Evolutionary conservation across 352 stramenopile genomes (phyloP).

Genomic region (Hyaloperonospora brassicae): DNA sequence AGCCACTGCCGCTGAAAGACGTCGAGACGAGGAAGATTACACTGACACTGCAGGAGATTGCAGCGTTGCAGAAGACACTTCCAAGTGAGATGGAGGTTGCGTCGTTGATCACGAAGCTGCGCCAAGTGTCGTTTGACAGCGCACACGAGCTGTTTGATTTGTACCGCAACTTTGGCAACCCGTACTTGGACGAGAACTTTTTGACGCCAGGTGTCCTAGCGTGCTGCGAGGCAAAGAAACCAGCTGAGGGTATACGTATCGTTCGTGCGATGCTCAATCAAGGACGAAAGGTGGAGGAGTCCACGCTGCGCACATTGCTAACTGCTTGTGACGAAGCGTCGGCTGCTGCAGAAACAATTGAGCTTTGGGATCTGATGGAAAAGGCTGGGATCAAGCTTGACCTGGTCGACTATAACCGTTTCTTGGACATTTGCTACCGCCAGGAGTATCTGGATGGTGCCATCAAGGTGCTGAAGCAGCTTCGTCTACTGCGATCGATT

Average conservation of each 20-base stretch:
- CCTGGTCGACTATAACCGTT: slow-evolving; percentile 53
- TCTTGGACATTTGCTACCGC: slow-evolving; percentile 74
- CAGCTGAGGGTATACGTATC: slow-evolving; percentile 63
- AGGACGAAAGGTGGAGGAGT: slow-evolving; percentile 72
- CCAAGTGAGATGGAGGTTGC: slow-evolving; percentile 61
- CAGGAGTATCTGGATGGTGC: slow-evolving; percentile 72
- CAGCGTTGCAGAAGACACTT: slow-evolving; percentile 63
- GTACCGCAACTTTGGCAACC: slow-evolving; percentile 82
- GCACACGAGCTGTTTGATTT: slow-evolving; percentile 76
- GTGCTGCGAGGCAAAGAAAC: slow-evolving; percentile 72
- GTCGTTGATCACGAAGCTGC: slow-evolving; percentile 46
- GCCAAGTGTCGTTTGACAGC: slow-evolving; percentile 63
- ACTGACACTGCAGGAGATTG: slow-evolving; percentile 64
- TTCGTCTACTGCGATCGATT: slow-evolving; percentile 53
- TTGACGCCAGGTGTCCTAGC: slow-evolving; percentile 68
- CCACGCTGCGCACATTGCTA: slow-evolving; percentile 63
- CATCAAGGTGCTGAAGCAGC: slow-evolving; percentile 67
- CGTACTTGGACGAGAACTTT: slow-evolving; percentile 76
- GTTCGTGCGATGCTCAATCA: slow-evolving; percentile 79
- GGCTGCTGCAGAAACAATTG: slow-evolving; percentile 47
- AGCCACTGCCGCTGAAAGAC: slow-evolving; percentile 29
- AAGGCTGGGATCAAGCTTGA: slow-evolving; percentile 45
- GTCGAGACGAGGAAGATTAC: slow-evolving; percentile 57
- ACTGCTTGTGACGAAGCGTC: slow-evolving; percentile 65
- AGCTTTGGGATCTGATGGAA: slow-evolving; percentile 68